A percentile compares a stretch with the other conserved stretches of the same genome.
Evolutionary conservation across 208 protist genomes (phyloP).

Genomic region (Zelonia costaricensis): DNA sequence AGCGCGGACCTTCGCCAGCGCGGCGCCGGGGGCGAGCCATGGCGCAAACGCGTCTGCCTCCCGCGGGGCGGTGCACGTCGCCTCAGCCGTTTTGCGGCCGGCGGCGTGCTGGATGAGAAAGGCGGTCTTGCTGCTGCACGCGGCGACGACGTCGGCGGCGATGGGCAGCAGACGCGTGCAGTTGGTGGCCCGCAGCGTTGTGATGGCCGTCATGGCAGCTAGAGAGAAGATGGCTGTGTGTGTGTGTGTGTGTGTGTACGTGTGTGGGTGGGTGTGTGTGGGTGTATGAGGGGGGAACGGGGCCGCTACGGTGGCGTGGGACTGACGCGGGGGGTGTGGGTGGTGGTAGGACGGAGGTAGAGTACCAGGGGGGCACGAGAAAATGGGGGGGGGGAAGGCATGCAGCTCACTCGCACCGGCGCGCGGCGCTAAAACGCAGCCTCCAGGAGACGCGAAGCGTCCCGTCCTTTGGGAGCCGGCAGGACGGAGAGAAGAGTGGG

Average conservation of each 20-base stretch:
- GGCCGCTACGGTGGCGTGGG: no score
- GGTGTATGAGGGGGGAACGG: no score
- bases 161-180: constrained; percentile 47
- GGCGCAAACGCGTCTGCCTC: constrained; percentile 38
- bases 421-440: no score
- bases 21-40: constrained; percentile 40
- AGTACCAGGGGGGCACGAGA: no score
- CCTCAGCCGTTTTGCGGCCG: constrained; percentile 5
- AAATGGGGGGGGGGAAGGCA: no score
- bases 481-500: no score
- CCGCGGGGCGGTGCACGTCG: constrained; percentile 25
- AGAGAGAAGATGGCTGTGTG: not conserved
- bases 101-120: constrained; percentile 30
- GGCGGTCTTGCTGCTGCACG: constrained; percentile 34
- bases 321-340: no score
- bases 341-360: no score
- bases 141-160: constrained; percentile 33
- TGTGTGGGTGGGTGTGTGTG: not conserved
- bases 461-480: no score
- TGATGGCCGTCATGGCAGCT: constrained; percentile 29
- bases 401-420: no score
- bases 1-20: constrained; percentile 5
- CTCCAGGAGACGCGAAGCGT: no score
- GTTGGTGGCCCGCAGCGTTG: constrained; percentile 46
- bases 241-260: not conserved